Evolutionary conservation across 2,329 filamentous ascomycete species (phyloP), one percentile per base, ranked within the genome.

Genomic region (Pseudogymnoascus sp.): DNA sequence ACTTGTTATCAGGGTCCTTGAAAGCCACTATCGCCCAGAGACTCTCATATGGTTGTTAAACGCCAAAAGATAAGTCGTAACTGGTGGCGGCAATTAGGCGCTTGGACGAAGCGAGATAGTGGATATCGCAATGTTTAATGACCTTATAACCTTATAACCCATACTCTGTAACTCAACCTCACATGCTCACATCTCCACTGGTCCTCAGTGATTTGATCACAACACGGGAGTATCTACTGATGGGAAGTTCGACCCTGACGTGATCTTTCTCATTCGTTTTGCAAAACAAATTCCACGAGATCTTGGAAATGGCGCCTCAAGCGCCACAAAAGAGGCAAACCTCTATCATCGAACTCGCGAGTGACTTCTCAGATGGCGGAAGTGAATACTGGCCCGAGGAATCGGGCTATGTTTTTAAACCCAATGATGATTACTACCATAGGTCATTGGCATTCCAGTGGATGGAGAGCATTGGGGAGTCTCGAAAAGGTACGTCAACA

Each of bases 111-210:
- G 50, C 50, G 50, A 56, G 50, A 56, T 56, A 33, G 50, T 56
- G 50, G 50, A 56, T 33, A 56, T 56, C 50, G 50, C 29, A 35
- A 56, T 56, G 50, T 56, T 56, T 33, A 56, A 7, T 56, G 50
- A 15, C 50, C 50, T 56, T 53, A 50, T 50, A 50, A 29, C 44
- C 44, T 53, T 56, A 56, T 56, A 35, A 56, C 50, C 7, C 50
- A 21, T 35, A 33, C 29, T 13, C 33, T 56, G 29, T 21, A 33
- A 56, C 29, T 35, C 50, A 33, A 33, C 2, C 33, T 56, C 50
- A 56, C 50, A 56, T 56, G 50, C 29, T 56, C 31, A 56, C 50
- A 56, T 56, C 50, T 33, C 29, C 29, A 56, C 10, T 19, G 9
- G 35, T 35, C 15, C 10, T 56, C 13, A 9, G 26, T 56, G 50